These are phyloP conservation scores for Naganishia cerealis DNA, from an alignment of 1,284 basidiomycete genomes.

Conservation along the genomic window DNA sequence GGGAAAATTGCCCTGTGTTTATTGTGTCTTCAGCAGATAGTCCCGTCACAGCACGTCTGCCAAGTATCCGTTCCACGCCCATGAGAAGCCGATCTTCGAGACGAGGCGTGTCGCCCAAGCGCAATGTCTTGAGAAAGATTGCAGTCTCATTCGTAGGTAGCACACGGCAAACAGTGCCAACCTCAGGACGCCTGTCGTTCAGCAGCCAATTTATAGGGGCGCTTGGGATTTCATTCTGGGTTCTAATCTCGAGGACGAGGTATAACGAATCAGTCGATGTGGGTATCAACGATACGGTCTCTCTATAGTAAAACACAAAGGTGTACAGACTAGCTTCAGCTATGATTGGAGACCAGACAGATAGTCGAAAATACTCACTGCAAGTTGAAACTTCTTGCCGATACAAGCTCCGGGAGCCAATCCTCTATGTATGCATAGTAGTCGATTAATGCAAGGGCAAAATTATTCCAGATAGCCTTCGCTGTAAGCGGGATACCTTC, in stretches of 20 bases:
- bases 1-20: background rate
- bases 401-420: slow-evolving; percentile 22
- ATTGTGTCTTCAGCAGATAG: background rate
- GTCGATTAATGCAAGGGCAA: slow-evolving; percentile 24
- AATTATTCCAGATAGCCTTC: slow-evolving; percentile 7
- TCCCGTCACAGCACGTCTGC: background rate
- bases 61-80: slow-evolving; percentile 1
- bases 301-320: background rate
- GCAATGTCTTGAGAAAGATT: slow-evolving; percentile 15
- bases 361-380: background rate
- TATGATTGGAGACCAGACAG: no score
- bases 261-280: slow-evolving; percentile 12
- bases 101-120: slow-evolving; percentile 6
- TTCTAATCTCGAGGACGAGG: slow-evolving; percentile 2
- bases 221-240: background rate
- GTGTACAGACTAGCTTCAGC: background rate
- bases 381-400: slow-evolving; percentile 7
- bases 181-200: slow-evolving; percentile 4
- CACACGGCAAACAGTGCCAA: background rate
- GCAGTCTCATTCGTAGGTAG: slow-evolving; percentile 3
- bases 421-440: slow-evolving; percentile 29
- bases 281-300: slow-evolving; percentile 1
- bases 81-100: slow-evolving; percentile 9
- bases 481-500: background rate
- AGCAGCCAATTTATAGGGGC: slow-evolving; percentile 14